Evolutionary conservation across 2,329 filamentous ascomycete genomes (phyloP), one percentile per base, ranked within the genome.

Genomic region (Cladosporium sp.): DNA sequence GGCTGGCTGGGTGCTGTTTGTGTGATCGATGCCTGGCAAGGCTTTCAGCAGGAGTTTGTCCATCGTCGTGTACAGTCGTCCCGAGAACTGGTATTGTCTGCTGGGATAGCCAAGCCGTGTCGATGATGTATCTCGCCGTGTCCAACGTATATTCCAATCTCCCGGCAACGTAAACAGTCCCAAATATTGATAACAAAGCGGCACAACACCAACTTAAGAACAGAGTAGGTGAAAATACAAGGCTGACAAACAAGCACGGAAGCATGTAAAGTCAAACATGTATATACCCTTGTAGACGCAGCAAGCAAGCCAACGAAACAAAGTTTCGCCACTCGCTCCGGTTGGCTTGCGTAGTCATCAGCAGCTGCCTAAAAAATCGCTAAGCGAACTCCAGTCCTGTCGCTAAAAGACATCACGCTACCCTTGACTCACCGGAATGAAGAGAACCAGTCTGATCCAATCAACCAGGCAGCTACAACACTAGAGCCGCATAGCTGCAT

Each of bases 11-110:
- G 26, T 63, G 40, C 26, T 29, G 60, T 62, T 62, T 21, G 44
- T 35, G 10, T 60, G 28, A 16, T 49, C 44, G n/a, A n/a, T 35
- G 63, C 28, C 12, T 66, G 56, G 46, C 52, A 62, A 52, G 29
- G 55, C 58, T 26, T 59, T 64, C 18, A 68, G 33, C 5, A 55
- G 40, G 63, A 69, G 33, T 16, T 67, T 57, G 29, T 67, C 68
- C 68, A 67, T 68, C 58, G 8, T 65, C 3, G 3, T 12, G n/a
- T 12, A 12, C n/a, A 21, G 40, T 8, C n/a, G 16, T 29, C 49
- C 23, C 29, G 18, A n/a, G 12, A 26, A 28, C 23, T 29, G n/a
- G 23, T 53, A 29, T 29, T 16, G 49, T 16, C 7, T 29, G 49
- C 29, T 16, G 5, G 28, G 8, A n/a, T 53, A 29, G 1, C 6